Conservation (phyloP, 192 early-diverging fungal genomes). For the Oehlia diaphana region DNA sequence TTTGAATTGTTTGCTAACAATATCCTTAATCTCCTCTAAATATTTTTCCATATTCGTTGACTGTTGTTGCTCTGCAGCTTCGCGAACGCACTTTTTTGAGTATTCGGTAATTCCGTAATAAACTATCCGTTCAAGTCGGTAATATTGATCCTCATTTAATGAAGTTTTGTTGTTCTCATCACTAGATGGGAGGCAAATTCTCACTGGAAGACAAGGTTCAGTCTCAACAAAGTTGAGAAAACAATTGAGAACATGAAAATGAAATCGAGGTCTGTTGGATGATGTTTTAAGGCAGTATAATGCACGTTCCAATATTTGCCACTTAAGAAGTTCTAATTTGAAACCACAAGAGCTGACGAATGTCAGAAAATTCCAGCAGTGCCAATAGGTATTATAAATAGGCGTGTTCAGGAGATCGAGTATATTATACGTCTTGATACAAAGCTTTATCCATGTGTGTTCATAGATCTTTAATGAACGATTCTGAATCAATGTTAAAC, state of each 20-base stretch:
- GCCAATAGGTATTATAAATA: not conserved
- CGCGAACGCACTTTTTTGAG: not conserved
- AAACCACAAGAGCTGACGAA: constrained; percentile 1
- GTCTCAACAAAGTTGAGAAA: constrained; percentile 2
- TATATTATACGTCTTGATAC: constrained; percentile 7
- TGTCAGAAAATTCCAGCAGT: not conserved
- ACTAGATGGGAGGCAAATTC: not conserved
- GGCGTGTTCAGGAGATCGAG: not conserved
- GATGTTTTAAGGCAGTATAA: not conserved
- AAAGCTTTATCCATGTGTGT: constrained; percentile 1
- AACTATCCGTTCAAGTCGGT: not conserved
- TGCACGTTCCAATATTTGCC: not conserved
- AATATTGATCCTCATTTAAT: not conserved
- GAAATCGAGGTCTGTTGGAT: not conserved
- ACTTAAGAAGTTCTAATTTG: not conserved
- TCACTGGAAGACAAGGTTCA: not conserved
- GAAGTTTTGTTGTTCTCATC: not conserved
- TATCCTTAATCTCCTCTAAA: not conserved
- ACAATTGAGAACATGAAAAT: constrained; percentile 3
- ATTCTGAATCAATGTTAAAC: not conserved
- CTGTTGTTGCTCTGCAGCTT: not conserved
- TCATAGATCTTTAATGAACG: not conserved
- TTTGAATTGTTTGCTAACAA: not conserved
- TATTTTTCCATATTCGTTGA: not conserved
- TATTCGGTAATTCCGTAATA: not conserved